Base-by-base conservation (phyloP, 306 rosid genomes). In the Quercus berberidifolia region DNA sequence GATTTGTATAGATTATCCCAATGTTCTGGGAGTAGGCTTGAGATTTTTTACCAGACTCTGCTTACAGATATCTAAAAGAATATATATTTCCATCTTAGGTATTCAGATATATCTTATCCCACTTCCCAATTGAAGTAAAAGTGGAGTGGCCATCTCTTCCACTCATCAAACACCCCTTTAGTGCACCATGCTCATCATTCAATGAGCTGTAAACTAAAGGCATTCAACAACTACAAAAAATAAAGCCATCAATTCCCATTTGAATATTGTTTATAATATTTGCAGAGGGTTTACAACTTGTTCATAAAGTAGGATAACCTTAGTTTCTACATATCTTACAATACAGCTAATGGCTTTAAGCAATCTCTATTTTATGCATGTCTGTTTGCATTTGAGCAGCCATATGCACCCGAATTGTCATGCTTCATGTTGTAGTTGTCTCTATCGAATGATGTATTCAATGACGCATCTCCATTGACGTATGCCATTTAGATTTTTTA, bases 81-180 rank as follows among this genome's bases (percentile, higher is more conserved):
- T 43, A 43, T 17, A 3, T 49, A 58, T 71, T 23, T 76, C 35
- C 28, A 8, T 70, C 21, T 17, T 20, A 14, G 70, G 60, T 35
- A 68, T 23, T 23, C 55, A 25, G 26, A 25, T 25, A 25, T 25
- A 60, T 26, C 57, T 60, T 23, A 0, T 74, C 14, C 20, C 52
- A 20, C 41, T 55, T 73, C 67, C 65, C 65, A 25, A 31, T 65
- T 57, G 76, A 49, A 56, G 60, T 73, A 58, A 75, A 79, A 19
- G 81, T 33, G 60, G 74, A 31, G 8, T 59, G 60, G 80, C 76
- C 81, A 28, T 19, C 76, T 21, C 73, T 31, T 38, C 38, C 73
- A 60, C 67, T 73, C 17, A 28, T 41, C 67, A 75, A 58, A 30
- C 4, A 43, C 4, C 43, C 26, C 17, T 62, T 26, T 12, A 13